Percentiles rank a stretch among this genome's conserved stretches.
These are phyloP conservation scores for Fusarium sulawesiense DNA, from an alignment of 2,329 filamentous ascomycete species.

Conservation along the genomic window DNA sequence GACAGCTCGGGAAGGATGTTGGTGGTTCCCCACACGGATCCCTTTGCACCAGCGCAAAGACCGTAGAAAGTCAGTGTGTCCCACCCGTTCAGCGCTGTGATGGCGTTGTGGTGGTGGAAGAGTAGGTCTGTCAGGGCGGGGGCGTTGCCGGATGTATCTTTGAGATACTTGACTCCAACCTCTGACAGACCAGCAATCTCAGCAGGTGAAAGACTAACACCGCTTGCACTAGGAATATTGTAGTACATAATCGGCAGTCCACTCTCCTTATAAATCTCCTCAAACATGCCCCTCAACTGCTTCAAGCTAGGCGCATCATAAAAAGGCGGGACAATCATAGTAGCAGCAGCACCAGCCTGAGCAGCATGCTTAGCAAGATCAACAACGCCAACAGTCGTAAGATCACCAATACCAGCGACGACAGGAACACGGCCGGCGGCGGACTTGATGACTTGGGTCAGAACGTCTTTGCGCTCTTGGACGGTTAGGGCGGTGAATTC, in stretches of 20 bases:
- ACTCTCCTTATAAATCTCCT: constrained; percentile 55
- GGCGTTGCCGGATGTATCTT: constrained; percentile 64
- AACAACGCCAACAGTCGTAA: constrained; percentile 52
- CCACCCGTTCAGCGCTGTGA: constrained; percentile 65
- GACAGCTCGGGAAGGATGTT: constrained; percentile 63
- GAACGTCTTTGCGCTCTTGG: constrained; percentile 59
- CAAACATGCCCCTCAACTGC: constrained; percentile 51
- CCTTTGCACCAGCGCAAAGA: constrained; percentile 60
- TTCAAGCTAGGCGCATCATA: constrained; percentile 58
- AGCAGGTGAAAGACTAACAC: constrained; percentile 54
- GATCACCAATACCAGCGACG: constrained; percentile 57
- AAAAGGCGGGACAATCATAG: constrained; percentile 63
- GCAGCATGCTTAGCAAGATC: constrained; percentile 48
- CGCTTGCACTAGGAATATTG: constrained; percentile 62
- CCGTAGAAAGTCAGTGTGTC: constrained; percentile 66
- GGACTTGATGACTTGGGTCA: constrained; percentile 52
- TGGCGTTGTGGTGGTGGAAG: constrained; percentile 53
- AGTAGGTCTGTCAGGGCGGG: constrained; percentile 62
- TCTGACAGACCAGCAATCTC: constrained; percentile 58
- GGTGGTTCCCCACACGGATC: constrained; percentile 62
- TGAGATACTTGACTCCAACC: constrained; percentile 61
- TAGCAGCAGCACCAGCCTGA: constrained; percentile 53
- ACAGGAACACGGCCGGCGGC: constrained; percentile 56
- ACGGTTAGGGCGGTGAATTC: constrained; percentile 60
- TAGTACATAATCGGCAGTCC: constrained; percentile 62